Evolutionary conservation across 345 rosid species (phyloP), one percentile per base, ranked within the genome.

Genomic region (Heritiera fomes): DNA sequence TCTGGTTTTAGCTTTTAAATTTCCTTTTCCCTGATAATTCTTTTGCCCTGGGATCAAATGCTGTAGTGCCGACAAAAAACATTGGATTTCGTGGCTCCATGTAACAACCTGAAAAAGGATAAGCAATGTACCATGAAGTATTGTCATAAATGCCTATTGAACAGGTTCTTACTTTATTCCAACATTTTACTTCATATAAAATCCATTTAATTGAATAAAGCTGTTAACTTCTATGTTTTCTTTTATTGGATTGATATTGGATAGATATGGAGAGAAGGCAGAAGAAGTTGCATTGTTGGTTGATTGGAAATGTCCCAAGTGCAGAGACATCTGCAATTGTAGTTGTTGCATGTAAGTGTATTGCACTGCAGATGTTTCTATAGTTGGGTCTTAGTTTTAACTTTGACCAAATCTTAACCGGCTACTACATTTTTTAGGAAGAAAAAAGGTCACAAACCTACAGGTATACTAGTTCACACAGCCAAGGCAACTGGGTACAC

Each of bases 31-130:
- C 47, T 40, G 45, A 55, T 56, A 6, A 4, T 66, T 55, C 30
- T 68, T 62, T 30, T 77, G 46, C 46, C 34, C 32, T 76, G 50
- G 52, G 68, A 32, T 80, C 60, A 68, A 82, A 71, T 80, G 65
- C 79, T 82, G 61, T 49, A 95, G 98, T 93, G 99, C 83, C 98
- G 97, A 12, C 97, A 94, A 88, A 89, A 86, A 80, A 91, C 91
- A 32, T 76, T 66, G 68, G 90, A 82, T 85, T 82, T 89, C 58
- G 7, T 73, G 43, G 97, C 92, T 20, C 34, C 75, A 0, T 96
- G 99, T 76, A 86, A 85, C 78, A 86, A 77, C 81, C 38, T 40
- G 80, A 91, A 83, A 71, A 73, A 53, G 62, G 49, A 60, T 63
- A 88, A 71, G 82, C 82, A 71, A 17, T 96, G 98, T 49, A 63